Evolutionary conservation across 1,139 yeast genomes (phyloP), one percentile per base, ranked within the genome.

Genomic region (Wickerhamomyces sp.): DNA sequence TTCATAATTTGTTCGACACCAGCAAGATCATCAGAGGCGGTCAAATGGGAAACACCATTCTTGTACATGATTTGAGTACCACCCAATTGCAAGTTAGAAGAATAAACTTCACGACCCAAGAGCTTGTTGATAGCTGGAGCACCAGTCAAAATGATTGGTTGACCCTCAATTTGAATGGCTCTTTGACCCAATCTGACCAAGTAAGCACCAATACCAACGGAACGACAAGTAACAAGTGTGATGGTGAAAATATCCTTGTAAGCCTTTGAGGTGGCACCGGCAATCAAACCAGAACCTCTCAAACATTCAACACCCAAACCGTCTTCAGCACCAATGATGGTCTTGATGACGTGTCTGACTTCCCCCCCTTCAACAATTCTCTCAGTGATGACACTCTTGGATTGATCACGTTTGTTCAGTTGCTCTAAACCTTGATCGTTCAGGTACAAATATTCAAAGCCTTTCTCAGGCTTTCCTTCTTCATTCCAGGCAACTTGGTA

Each of bases 131-230:
- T 87, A 41, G 98, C 97, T 39, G 96, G 96, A 40, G 98, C 98
- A 72, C 98, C 98, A 38, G 98, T 91, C 58, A 91, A 79, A 51
- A 91, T 91, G 52, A 91, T 88, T 40, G 98, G 98, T 66, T 91
- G 97, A 33, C 98, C 98, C 61, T 91, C 97, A 52, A 91, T 84
- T 70, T 91, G 98, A 56, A 91, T 89, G 31, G 97, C 95, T 72
- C 98, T 85, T 72, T 91, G 97, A 57, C 98, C 98, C 47, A 91
- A 75, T 66, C 98, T 83, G 30, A 91, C 98, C 59, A 91, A 74
- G 60, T 91, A 91, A 31, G 98, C 98, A 72, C 98, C 98, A 62
- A 91, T 91, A 79, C 98, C 98, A 55, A 91, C 98, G 31, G 97
- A 88, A 72, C 98, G 81, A 69, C 97, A 89, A 16, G 98, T 91